A percentile compares a stretch with the other conserved stretches of the same genome.
Conservation (phyloP, 139 green algal species). For the Chlorella sp. region DNA sequence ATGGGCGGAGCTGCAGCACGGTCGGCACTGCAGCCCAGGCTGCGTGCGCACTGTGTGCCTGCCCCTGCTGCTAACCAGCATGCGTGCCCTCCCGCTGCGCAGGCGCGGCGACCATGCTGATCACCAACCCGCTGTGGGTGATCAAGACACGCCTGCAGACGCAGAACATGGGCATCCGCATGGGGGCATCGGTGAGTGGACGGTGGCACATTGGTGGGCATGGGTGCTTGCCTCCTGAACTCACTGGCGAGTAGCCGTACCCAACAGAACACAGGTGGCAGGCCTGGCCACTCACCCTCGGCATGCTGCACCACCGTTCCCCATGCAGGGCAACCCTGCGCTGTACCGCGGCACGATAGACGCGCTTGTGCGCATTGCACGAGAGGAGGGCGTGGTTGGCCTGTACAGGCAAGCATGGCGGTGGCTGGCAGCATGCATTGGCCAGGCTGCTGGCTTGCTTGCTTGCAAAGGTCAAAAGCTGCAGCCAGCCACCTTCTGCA, state of each 20-base stretch:
- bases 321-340: background rate
- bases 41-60: background rate
- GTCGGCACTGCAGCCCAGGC: background rate
- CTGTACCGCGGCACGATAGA: conserved; percentile 79
- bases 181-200: conserved; percentile 23
- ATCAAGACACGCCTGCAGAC: conserved; percentile 91
- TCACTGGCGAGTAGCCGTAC: too few species aligned
- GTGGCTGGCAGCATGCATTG: background rate
- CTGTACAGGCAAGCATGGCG: conserved; percentile 77
- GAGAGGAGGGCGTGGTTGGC: conserved; percentile 87
- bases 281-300: too few species aligned
- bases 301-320: too few species aligned
- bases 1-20: too few species aligned
- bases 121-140: conserved; percentile 97
- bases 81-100: too few species aligned
- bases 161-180: conserved; percentile 47
- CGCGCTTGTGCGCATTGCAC: conserved; percentile 80
- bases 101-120: conserved; percentile 77
- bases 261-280: too few species aligned
- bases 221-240: too few species aligned
- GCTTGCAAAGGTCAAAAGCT: background rate
- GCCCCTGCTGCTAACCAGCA: background rate
- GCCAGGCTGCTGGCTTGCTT: background rate
- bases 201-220: too few species aligned
- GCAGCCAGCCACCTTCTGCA: background rate